phyloP scores from a whole-genome alignment of 1,139 yeast species.

The Geotrichum macrosporum region DNA sequence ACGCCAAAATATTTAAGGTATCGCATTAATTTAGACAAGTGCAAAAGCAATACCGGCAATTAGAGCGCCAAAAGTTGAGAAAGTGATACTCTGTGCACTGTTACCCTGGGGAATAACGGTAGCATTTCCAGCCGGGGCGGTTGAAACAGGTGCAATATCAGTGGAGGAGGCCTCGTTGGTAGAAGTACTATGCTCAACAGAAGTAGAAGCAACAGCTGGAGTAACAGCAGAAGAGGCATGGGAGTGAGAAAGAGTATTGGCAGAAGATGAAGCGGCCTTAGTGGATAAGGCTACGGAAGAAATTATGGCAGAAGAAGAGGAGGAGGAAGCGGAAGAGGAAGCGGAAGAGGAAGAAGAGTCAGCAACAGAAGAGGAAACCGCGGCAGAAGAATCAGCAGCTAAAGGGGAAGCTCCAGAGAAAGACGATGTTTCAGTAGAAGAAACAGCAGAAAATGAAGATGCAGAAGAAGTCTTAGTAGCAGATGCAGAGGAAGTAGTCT shows the following conservation, averaged over 20 bases:
- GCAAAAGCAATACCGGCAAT: slow-evolving; percentile 12
- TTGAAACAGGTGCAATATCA: slow-evolving; percentile 23
- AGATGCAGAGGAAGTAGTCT: slow-evolving; percentile 2
- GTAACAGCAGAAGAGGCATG: slow-evolving; percentile 3
- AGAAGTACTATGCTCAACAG: slow-evolving; percentile 11
- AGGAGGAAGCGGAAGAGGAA: slow-evolving; percentile 4
- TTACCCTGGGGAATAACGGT: slow-evolving; percentile 9
- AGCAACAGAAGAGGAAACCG: not conserved
- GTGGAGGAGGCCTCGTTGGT: slow-evolving; percentile 26
- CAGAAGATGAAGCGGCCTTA: slow-evolving; percentile 11
- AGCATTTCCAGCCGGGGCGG: slow-evolving; percentile 27
- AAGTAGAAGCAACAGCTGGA: slow-evolving; percentile 18
- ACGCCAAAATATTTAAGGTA: too few species aligned
- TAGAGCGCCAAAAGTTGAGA: slow-evolving; percentile 12
- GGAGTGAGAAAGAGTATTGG: slow-evolving; percentile 1
- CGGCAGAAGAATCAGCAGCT: slow-evolving; percentile 26
- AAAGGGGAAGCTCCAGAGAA: slow-evolving; percentile 27
- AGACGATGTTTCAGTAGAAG: slow-evolving; percentile 12
- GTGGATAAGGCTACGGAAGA: slow-evolving; percentile 9
- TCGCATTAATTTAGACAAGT: too few species aligned
- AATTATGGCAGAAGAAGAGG: not conserved
- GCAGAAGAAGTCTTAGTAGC: slow-evolving; percentile 2
- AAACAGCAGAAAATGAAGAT: slow-evolving; percentile 16
- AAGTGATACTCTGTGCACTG: slow-evolving; percentile 2
- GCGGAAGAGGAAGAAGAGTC: not conserved